Base-by-base conservation (phyloP, 2,329 filamentous ascomycete genomes). In the Fusarium avenaceum region DNA sequence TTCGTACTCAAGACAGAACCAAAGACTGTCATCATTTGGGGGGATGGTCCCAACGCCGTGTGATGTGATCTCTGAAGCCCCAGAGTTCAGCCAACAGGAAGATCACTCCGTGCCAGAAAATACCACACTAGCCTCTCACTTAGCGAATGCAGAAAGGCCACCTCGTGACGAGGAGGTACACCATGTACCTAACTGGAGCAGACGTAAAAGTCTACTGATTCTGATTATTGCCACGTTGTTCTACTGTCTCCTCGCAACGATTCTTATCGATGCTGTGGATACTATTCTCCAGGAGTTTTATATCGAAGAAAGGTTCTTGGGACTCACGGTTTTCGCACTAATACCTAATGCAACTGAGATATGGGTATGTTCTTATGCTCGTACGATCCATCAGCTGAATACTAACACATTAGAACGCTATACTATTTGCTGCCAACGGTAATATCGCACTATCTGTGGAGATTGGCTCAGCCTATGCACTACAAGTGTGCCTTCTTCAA, bases 401-500 rank as follows among this genome's bases (percentile, higher is more conserved):
- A 35, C 39, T 52, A 17, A 52, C 39, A 24, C 4, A 17, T 15
- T n/a, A 52, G 49, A 52, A 52, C 39, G 39, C 38, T 6, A 52
- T 52, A 14, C 22, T 52, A n/a, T 52, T 52, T 44, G 49, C 49
- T 10, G 7, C 39, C 2, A 52, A 52, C n/a, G 49, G 39, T 3
- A 52, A 43, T 13, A 26, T 44, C 15, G 49, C 49, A 5, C 11
- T 52, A 10, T 52, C 49, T 3, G 20, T 52, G 14, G 49, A 52
- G 28, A 52, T 35, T 13, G 49, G 39, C 17, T 52, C 49, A 13
- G 49, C 49, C 17, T 44, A 52, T 14, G 28, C 40, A 13, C 39
- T 52, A 3, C 49, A 52, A 26, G 49, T 52, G 7, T 52, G 49
- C 15, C 39, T 52, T 19, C 49, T 52, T 19, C 49, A 44, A 14